phyloP scores from a whole-genome alignment of 2,329 filamentous ascomycete species.

The Clarireedia homoeocarpa region DNA sequence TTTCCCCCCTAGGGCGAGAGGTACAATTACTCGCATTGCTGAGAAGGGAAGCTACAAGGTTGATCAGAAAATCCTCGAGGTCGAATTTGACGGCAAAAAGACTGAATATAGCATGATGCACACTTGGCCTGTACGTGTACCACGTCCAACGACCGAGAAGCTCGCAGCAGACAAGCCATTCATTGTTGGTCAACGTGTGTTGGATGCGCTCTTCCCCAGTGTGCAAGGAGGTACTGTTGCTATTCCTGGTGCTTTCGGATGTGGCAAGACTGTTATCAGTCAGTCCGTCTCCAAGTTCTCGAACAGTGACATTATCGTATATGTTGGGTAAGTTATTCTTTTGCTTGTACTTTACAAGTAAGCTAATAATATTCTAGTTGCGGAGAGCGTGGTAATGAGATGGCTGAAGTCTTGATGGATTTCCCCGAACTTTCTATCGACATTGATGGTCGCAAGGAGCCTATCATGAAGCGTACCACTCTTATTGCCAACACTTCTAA shows the following conservation, averaged over 20 bases:
- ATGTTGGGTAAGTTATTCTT: conserved; percentile 55
- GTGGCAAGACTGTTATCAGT: conserved; percentile 98
- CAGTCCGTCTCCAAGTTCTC: conserved; percentile 99
- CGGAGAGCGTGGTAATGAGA: conserved; percentile 93
- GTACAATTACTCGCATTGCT: conserved; percentile 86
- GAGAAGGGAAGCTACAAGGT: conserved; percentile 90
- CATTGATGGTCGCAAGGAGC: conserved; percentile 87
- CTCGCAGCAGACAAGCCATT: conserved; percentile 83
- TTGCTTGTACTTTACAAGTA: neutral
- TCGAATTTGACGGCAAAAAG: conserved; percentile 96
- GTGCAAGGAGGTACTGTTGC: conserved; percentile 97
- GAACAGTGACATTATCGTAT: conserved; percentile 98
- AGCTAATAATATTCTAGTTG: conserved; percentile 19
- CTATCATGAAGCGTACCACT: conserved; percentile 99
- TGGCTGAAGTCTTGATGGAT: conserved; percentile 99
- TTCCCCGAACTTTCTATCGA: conserved; percentile 97
- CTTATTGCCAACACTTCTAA: conserved; percentile 99
- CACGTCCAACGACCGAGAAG: conserved; percentile 87
- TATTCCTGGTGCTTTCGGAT: conserved; percentile 96
- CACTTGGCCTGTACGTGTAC: conserved; percentile 94
- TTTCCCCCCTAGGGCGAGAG: conserved; percentile 79
- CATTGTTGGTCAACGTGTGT: conserved; percentile 91
- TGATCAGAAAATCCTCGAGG: conserved; percentile 84
- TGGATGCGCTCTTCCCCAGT: conserved; percentile 92
- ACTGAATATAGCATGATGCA: conserved; percentile 97